A percentile compares a stretch with the other conserved stretches of the same genome.
These are phyloP conservation scores for Stemphylium beticola DNA, from an alignment of 2,329 filamentous ascomycete species.

Conservation along the genomic window DNA sequence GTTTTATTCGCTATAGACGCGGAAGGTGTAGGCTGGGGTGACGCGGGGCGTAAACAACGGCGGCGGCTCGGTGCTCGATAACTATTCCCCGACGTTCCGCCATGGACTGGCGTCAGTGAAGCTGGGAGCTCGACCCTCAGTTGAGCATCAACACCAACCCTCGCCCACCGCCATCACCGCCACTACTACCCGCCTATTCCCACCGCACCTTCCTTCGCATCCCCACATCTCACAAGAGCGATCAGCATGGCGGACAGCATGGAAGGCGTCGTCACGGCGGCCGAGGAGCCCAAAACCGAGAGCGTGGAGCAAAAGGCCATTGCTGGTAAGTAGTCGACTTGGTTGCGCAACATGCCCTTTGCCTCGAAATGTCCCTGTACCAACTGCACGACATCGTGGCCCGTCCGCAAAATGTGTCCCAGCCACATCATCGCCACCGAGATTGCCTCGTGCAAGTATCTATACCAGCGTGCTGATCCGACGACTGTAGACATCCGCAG, in stretches of 20 bases:
- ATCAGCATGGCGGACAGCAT: slow-evolving; percentile 57
- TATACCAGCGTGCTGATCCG: slow-evolving; percentile 41
- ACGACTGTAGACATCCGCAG: slow-evolving; percentile 79
- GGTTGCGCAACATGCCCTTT: slow-evolving; percentile 24
- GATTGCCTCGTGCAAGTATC: slow-evolving; percentile 37
- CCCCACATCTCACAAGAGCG: slow-evolving; percentile 18
- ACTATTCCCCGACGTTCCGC: slow-evolving; percentile 22
- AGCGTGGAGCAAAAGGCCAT: slow-evolving; percentile 51
- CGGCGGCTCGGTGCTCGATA: slow-evolving; percentile 17
- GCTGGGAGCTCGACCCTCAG: slow-evolving; percentile 26
- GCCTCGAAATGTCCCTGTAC: slow-evolving; percentile 31
- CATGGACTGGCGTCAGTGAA: slow-evolving; percentile 18
- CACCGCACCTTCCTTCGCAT: slow-evolving; percentile 23
- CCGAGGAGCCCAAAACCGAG: slow-evolving; percentile 50
- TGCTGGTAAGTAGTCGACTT: slow-evolving; percentile 39
- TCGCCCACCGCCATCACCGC: slow-evolving; percentile 8
- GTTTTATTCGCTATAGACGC: slow-evolving; percentile 8
- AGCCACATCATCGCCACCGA: slow-evolving; percentile 39
- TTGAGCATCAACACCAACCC: slow-evolving; percentile 29
- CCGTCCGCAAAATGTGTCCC: slow-evolving; percentile 36
- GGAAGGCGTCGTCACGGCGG: slow-evolving; percentile 54
- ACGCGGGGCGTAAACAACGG: slow-evolving; percentile 27
- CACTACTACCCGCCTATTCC: slow-evolving; percentile 10
- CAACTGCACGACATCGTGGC: slow-evolving; percentile 26
- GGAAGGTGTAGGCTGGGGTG: background rate